Evolutionary conservation across 2,329 filamentous ascomycete genomes (phyloP).

Genomic region (Myotisia sp.): DNA sequence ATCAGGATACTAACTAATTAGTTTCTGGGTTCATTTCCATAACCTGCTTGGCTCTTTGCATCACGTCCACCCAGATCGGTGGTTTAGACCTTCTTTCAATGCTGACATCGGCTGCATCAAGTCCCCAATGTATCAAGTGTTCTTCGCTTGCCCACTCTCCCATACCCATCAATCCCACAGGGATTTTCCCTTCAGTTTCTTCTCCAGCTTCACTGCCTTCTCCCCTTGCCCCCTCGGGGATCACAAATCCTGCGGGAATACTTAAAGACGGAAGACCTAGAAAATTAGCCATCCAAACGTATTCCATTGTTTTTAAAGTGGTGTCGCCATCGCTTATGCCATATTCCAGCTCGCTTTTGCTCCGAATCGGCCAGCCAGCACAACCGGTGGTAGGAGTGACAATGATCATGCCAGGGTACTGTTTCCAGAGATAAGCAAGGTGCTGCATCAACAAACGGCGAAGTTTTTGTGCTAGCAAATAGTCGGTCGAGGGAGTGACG

Average conservation of each 20-base stretch:
- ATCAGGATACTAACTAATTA: too few species aligned
- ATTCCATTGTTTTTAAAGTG: constrained; percentile 58
- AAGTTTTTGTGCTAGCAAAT: constrained; percentile 53
- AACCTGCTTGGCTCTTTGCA: constrained; percentile 22
- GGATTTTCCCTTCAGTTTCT: constrained; percentile 30
- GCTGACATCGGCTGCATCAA: constrained; percentile 33
- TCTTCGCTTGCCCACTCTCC: constrained; percentile 43
- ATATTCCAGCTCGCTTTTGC: constrained; percentile 39
- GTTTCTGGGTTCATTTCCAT: constrained; percentile 2
- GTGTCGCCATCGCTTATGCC: constrained; percentile 57
- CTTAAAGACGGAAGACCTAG: constrained; percentile 56
- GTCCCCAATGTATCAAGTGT: constrained; percentile 35
- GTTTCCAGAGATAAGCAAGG: constrained; percentile 50
- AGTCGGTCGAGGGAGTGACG: constrained; percentile 50
- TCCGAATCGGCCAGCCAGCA: constrained; percentile 52
- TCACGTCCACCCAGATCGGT: constrained; percentile 35
- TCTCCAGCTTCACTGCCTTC: constrained; percentile 18
- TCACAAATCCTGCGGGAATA: constrained; percentile 55
- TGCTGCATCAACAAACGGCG: constrained; percentile 60
- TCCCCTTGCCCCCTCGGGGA: constrained; percentile 13
- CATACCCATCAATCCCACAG: constrained; percentile 42
- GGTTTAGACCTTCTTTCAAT: constrained; percentile 22
- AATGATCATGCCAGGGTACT: constrained; percentile 57
- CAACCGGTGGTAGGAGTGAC: constrained; percentile 60
- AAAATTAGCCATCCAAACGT: constrained; percentile 65